Evolutionary conservation across 257 asterid species (phyloP).

Genomic region (Lantana camara): DNA sequence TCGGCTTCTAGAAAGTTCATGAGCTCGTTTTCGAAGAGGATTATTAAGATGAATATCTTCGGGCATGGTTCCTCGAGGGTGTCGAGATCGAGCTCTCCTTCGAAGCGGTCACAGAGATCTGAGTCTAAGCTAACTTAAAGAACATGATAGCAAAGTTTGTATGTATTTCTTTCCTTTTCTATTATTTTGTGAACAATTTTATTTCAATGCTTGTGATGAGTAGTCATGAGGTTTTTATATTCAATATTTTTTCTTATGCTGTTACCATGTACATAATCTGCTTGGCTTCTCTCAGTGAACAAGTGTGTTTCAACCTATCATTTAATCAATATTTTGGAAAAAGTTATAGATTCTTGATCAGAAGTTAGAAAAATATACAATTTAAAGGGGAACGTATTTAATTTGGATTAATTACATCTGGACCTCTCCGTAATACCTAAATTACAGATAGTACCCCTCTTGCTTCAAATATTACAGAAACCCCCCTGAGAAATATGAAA

Average conservation of each 20-base stretch:
- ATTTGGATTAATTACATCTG: too few species aligned
- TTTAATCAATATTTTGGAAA: not conserved
- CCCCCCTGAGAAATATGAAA: too few species aligned
- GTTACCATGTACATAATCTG: conserved; percentile 44
- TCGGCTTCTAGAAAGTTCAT: conserved; percentile 67
- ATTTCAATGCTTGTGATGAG: conserved; percentile 21
- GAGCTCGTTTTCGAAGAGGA: conserved; percentile 79
- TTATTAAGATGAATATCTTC: conserved; percentile 69
- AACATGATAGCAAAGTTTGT: conserved; percentile 37
- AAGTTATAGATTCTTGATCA: not conserved
- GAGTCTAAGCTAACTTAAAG: conserved; percentile 73
- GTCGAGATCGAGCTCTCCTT: conserved; percentile 79
- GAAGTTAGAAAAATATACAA: too few species aligned
- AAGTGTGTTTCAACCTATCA: not conserved
- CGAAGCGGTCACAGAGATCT: conserved; percentile 71
- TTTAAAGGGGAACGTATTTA: too few species aligned
- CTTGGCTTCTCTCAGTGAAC: not conserved
- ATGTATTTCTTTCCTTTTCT: conserved; percentile 28
- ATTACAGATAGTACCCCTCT: too few species aligned
- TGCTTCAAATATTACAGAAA: too few species aligned
- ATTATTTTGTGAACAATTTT: conserved; percentile 10
- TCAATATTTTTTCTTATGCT: conserved; percentile 12
- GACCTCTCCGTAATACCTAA: too few species aligned
- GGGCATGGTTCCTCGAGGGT: conserved; percentile 66
- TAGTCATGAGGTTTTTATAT: conserved; percentile 21